Base-by-base conservation (phyloP, 176 grass and related monocot genomes). In the Areca catechu region DNA sequence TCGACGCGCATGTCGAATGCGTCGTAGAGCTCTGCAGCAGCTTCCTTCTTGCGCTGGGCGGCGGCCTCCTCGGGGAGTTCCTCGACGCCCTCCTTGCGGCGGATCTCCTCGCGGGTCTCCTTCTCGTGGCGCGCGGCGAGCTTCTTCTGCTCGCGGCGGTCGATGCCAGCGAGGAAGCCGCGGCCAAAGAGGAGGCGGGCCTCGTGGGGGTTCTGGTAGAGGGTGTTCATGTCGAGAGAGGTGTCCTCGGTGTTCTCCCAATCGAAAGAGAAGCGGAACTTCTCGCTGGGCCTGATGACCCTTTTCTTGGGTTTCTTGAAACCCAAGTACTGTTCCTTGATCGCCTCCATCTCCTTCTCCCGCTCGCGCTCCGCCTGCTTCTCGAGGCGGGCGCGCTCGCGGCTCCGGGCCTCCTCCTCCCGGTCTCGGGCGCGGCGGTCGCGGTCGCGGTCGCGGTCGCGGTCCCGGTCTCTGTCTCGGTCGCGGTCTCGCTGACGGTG, bases 221-320 rank as follows among this genome's bases (percentile, higher is more conserved):
- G 74, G 7, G 74, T 3, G 28, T 96, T 96, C 92, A 96, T 96
- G 80, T 96, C 92, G 0, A 86, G 86, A 16, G 83, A 90, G 47
- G 92, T 96, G 63, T 96, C 92, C 74, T 96, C 92, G 0, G 92
- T 96, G 77, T 96, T 90, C 69, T 96, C 92, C 92, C 92, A 96
- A 51, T 90, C 92, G 24, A 96, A 96, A 5, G 92, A 96, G 74
- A 96, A 96, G 19, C 92, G 83, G 64, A 96, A 96, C 63, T 96
- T 96, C 80, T 96, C 92, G 0, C 86, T 90, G 34, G 92, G 92
- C 74, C 87, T 96, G 63, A 96, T 90, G 20, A 96, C 92, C 22
- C 92, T 62, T 67, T 96, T 96, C 79, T 96, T 90, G 30, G 92
- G 92, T 34, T 90, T 96, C 65, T 96, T 96, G 22, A 83, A 96